phyloP scores from a whole-genome alignment of 768 basidiomycete species.

The Udeniomyces megalosporus region DNA sequence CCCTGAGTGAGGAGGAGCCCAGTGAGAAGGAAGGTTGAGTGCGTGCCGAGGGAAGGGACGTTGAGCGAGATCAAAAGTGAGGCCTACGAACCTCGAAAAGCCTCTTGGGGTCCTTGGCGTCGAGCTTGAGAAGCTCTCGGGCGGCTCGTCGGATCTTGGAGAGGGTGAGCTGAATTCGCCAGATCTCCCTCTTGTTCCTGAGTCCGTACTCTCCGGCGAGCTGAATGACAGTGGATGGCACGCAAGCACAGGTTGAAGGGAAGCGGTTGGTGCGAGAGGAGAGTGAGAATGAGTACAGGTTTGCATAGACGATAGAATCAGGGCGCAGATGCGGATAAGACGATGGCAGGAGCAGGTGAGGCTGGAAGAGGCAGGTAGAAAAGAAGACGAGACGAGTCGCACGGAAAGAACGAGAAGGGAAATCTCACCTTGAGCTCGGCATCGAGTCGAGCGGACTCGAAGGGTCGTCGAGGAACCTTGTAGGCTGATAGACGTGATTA shows the following conservation, averaged over 20 bases:
- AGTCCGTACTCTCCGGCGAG: slow-evolving; percentile 99
- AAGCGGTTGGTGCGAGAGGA: neutral
- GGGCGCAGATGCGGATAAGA: too few relatives aligned
- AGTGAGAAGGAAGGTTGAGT: too few relatives aligned
- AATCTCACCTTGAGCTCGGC: slow-evolving; percentile 86
- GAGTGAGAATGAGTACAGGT: neutral
- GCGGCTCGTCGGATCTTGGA: slow-evolving; percentile 99
- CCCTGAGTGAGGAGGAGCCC: too few relatives aligned
- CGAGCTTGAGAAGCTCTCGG: slow-evolving; percentile 99
- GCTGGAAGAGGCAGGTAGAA: too few relatives aligned
- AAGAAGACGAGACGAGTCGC: neutral
- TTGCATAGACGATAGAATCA: neutral
- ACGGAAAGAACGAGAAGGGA: neutral
- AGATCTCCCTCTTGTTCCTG: slow-evolving; percentile 99
- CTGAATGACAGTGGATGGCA: slow-evolving; percentile 39
- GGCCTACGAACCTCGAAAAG: slow-evolving; percentile 87
- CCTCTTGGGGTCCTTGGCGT: slow-evolving; percentile 98
- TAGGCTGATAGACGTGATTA: slow-evolving; percentile 39
- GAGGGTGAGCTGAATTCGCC: slow-evolving; percentile 93
- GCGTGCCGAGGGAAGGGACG: too few relatives aligned
- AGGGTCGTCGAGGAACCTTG: slow-evolving; percentile 97
- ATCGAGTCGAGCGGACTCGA: slow-evolving; percentile 95
- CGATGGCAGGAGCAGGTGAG: too few relatives aligned
- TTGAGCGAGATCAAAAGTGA: too few relatives aligned
- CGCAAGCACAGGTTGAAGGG: neutral